Percentiles rank a stretch among this genome's conserved stretches.
Conservation (phyloP, 805 yeast genomes). For the Barnettozyma populi region DNA sequence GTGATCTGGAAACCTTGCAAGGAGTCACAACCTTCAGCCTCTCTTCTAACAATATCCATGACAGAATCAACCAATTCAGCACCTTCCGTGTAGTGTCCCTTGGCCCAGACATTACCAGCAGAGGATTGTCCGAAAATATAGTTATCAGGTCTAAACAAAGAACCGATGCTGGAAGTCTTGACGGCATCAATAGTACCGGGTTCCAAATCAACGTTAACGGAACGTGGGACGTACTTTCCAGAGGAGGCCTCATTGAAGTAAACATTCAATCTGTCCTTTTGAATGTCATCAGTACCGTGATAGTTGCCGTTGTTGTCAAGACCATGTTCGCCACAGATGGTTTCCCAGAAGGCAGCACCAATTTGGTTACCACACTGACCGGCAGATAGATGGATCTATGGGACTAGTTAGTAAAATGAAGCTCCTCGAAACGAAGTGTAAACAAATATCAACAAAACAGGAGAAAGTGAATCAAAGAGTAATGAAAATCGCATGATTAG, state of each 20-base stretch:
- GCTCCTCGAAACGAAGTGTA: neutral
- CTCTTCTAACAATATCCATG: conserved; percentile 91
- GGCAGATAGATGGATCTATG: conserved; percentile 86
- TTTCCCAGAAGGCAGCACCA: conserved; percentile 93
- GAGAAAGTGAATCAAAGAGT: neutral
- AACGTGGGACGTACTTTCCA: conserved; percentile 97
- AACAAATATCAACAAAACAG: neutral
- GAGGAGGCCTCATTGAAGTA: conserved; percentile 93
- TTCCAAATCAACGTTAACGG: conserved; percentile 93
- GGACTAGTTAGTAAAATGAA: conserved; percentile 15
- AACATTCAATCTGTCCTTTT: conserved; percentile 89
- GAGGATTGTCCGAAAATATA: conserved; percentile 96
- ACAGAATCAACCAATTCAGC: conserved; percentile 92
- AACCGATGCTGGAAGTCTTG: conserved; percentile 85
- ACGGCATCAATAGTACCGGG: conserved; percentile 98
- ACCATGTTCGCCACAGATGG: conserved; percentile 85
- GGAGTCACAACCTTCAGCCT: conserved; percentile 95
- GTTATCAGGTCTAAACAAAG: conserved; percentile 96
- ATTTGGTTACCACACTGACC: conserved; percentile 99
- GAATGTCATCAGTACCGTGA: conserved; percentile 52
- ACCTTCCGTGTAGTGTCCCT: conserved; percentile 98
- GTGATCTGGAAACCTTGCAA: conserved; percentile 96
- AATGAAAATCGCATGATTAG: neutral
- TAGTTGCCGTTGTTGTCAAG: conserved; percentile 70
- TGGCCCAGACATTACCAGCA: conserved; percentile 97